Evolutionary conservation across 2,329 filamentous ascomycete genomes (phyloP).

Genomic region (Colletotrichum navitas): DNA sequence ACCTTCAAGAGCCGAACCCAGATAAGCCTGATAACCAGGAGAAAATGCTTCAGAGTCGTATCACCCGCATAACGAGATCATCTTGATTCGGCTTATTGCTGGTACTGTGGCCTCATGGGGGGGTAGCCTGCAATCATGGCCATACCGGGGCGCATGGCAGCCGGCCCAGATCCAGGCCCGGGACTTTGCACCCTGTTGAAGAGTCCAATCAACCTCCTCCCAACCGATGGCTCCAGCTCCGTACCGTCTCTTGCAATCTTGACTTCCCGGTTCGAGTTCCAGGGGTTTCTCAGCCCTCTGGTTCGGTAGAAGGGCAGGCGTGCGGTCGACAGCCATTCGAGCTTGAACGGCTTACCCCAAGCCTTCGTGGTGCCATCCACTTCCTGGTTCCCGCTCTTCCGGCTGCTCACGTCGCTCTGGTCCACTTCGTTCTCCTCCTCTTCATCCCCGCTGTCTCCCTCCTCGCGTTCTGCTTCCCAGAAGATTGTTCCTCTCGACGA

Average conservation of each 20-base stretch:
- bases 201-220: constrained; percentile 80
- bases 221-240: constrained; percentile 87
- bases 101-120: constrained; percentile 52
- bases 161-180: constrained; percentile 44
- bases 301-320: constrained; percentile 91
- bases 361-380: constrained; percentile 69
- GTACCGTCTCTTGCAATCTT: constrained; percentile 97
- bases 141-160: constrained; percentile 50
- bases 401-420: constrained; percentile 48
- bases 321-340: constrained; percentile 90
- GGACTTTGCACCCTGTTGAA: constrained; percentile 73
- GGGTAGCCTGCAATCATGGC: constrained; percentile 55
- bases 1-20: not conserved
- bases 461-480: constrained; percentile 84
- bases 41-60: not conserved
- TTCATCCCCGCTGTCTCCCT: constrained; percentile 58
- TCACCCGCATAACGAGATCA: not conserved
- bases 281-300: constrained; percentile 87
- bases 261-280: constrained; percentile 95
- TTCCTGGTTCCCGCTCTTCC: constrained; percentile 53
- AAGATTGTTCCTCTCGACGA: constrained; percentile 95
- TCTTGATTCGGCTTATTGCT: constrained; percentile 44
- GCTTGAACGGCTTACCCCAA: constrained; percentile 91
- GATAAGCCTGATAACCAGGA: not conserved
- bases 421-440: constrained; percentile 64